Percentiles rank a stretch among this genome's conserved stretches.
Evolutionary conservation across 768 basidiomycete genomes (phyloP).

Genomic region (Boletus pseudopeckii): DNA sequence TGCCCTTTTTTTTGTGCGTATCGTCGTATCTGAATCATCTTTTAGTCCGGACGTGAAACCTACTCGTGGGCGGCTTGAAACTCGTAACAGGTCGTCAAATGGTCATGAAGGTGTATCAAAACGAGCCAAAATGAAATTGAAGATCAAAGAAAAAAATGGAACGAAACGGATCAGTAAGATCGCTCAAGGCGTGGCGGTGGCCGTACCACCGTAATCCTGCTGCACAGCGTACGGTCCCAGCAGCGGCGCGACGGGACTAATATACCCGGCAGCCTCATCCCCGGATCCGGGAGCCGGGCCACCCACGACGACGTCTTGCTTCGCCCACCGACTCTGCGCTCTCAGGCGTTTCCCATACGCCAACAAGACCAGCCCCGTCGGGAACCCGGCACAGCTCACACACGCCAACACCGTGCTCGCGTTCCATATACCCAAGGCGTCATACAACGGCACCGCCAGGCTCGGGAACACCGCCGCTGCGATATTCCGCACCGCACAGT

Average conservation of each 20-base stretch:
- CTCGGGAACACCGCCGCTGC: constrained; percentile 23
- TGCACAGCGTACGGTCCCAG: constrained; percentile 7
- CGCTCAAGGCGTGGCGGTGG: background rate
- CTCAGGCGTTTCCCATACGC: constrained; percentile 21
- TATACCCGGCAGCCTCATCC: background rate
- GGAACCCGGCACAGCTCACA: constrained; percentile 25
- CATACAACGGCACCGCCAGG: constrained; percentile 24
- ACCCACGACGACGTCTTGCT: constrained; percentile 11
- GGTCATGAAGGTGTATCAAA: background rate
- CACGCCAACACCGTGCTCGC: constrained; percentile 20
- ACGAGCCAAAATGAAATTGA: background rate
- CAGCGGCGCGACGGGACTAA: constrained; percentile 10
- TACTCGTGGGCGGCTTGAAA: too few relatives aligned
- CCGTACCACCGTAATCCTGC: constrained; percentile 18
- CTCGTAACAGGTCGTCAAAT: background rate
- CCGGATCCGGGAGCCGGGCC: background rate
- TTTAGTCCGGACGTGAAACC: too few relatives aligned
- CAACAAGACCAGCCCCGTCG: constrained; percentile 17
- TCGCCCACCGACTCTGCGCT: constrained; percentile 25
- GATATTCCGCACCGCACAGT: constrained; percentile 23
- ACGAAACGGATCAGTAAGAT: too few relatives aligned
- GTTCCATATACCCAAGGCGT: constrained; percentile 13
- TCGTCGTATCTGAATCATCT: too few relatives aligned
- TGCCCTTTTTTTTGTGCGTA: too few relatives aligned
- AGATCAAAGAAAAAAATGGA: background rate